These are phyloP conservation scores for Penstemon barbatus DNA, from an alignment of 257 asterid species.

Conservation along the genomic window DNA sequence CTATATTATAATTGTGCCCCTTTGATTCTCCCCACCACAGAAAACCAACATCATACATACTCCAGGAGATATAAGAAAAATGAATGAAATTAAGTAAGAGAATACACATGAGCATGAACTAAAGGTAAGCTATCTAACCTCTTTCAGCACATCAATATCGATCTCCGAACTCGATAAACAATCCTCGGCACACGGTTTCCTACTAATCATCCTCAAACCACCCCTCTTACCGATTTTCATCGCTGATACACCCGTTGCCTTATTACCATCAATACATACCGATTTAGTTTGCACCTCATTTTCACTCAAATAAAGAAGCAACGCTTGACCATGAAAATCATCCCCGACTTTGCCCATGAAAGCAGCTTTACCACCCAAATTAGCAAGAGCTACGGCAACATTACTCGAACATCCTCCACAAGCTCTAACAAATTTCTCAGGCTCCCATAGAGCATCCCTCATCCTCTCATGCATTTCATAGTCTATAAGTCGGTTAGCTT, in stretches of 20 bases:
- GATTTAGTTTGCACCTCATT: constrained; percentile 86
- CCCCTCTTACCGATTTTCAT: constrained; percentile 81
- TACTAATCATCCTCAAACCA: constrained; percentile 60
- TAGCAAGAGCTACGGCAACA: constrained; percentile 86
- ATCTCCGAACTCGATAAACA: constrained; percentile 73
- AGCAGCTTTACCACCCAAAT: constrained; percentile 92
- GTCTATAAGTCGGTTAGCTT: constrained; percentile 75
- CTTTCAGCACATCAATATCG: constrained; percentile 83
- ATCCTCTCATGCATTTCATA: constrained; percentile 65
- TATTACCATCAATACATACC: constrained; percentile 58
- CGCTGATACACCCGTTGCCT: constrained; percentile 57
- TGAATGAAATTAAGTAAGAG: neutral
- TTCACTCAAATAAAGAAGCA: constrained; percentile 58
- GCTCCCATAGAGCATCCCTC: constrained; percentile 70
- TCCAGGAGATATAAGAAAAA: neutral
- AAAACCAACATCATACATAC: constrained; percentile 7
- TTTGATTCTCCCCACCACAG: neutral
- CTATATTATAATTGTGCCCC: too few species aligned
- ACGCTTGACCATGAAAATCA: constrained; percentile 75
- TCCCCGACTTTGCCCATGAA: constrained; percentile 97
- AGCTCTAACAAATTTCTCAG: constrained; percentile 84
- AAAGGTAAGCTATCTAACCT: constrained; percentile 49
- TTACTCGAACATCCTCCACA: constrained; percentile 86
- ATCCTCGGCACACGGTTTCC: constrained; percentile 83
- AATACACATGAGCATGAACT: neutral